Conservation (phyloP, 768 basidiomycete genomes). For the Mycena albidolilacea region DNA sequence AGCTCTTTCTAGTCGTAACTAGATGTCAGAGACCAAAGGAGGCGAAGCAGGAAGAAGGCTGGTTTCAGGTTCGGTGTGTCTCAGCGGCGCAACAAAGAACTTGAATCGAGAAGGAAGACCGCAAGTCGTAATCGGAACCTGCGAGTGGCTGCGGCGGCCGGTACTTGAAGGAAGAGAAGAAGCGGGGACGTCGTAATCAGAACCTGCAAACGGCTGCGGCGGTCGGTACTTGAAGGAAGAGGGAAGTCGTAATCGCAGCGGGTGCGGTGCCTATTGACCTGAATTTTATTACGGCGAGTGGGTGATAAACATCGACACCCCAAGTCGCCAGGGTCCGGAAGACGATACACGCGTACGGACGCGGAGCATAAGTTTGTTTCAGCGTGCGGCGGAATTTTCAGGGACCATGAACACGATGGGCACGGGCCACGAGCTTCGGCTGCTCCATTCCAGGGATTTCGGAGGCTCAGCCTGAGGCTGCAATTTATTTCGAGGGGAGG, state of each 20-base stretch:
- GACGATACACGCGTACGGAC: not conserved
- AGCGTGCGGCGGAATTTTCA: not conserved
- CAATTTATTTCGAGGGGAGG: not conserved
- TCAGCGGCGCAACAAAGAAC: too few relatives aligned
- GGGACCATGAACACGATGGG: not conserved
- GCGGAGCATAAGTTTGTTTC: slow-evolving; percentile 8
- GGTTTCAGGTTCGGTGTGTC: too few relatives aligned
- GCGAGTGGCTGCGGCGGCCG: not conserved
- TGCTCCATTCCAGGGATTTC: not conserved
- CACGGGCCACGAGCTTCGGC: not conserved
- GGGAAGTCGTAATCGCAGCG: not conserved
- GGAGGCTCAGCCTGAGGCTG: not conserved
- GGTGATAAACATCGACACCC: slow-evolving; percentile 7
- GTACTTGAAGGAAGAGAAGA: not conserved
- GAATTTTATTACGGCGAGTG: slow-evolving; percentile 16
- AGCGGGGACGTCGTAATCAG: not conserved
- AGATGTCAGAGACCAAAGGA: not conserved
- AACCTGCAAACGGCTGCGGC: not conserved
- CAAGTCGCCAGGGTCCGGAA: not conserved
- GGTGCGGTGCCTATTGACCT: not conserved
- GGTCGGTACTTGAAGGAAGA: not conserved
- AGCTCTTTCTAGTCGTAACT: not conserved
- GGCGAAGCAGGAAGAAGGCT: too few relatives aligned
- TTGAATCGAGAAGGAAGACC: too few relatives aligned
- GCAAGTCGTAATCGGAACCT: not conserved